These are phyloP conservation scores for Clonostachys chloroleuca DNA, from an alignment of 2,329 filamentous ascomycete genomes.

Conservation along the genomic window DNA sequence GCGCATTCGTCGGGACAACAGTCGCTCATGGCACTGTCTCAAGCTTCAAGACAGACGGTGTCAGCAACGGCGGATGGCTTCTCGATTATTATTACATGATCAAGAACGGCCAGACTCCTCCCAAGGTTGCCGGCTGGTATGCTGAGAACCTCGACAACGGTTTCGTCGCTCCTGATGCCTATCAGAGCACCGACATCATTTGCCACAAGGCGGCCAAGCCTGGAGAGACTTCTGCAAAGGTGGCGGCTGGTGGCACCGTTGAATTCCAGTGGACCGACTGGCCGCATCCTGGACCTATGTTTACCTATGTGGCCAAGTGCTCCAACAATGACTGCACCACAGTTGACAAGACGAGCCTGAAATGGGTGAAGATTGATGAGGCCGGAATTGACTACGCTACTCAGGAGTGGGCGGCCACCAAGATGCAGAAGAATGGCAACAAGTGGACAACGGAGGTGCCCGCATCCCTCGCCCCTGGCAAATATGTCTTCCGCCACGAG, in stretches of 20 bases:
- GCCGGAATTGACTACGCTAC: conserved; percentile 20
- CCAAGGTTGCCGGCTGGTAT: conserved; percentile 23
- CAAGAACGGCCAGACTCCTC: conserved; percentile 10
- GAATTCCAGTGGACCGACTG: conserved; percentile 32
- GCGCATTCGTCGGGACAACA: conserved; percentile 9
- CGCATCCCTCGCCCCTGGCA: conserved; percentile 33
- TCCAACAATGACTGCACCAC: conserved; percentile 25
- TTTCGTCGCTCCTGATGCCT: conserved; percentile 35
- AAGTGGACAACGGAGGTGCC: conserved; percentile 40
- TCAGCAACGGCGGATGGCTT: conserved; percentile 24
- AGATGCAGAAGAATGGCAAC: conserved; percentile 40
- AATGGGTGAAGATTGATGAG: conserved; percentile 26
- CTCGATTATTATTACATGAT: conserved; percentile 3
- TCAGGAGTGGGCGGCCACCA: conserved; percentile 23
- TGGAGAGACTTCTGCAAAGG: conserved; percentile 24
- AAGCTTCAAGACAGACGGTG: conserved; percentile 13
- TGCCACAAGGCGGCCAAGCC: conserved; percentile 35
- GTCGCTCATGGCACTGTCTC: conserved; percentile 12
- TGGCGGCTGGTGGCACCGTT: conserved; percentile 29
- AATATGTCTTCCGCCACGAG: conserved; percentile 46
- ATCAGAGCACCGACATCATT: conserved; percentile 30
- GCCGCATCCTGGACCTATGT: conserved; percentile 28
- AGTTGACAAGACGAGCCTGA: conserved; percentile 24
- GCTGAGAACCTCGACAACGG: conserved; percentile 39
- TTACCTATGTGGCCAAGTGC: conserved; percentile 31